A percentile compares a stretch with the other conserved stretches of the same genome.
Conservation (phyloP, 2,329 filamentous ascomycete genomes). For the Aotearoamyces nothofagi region DNA sequence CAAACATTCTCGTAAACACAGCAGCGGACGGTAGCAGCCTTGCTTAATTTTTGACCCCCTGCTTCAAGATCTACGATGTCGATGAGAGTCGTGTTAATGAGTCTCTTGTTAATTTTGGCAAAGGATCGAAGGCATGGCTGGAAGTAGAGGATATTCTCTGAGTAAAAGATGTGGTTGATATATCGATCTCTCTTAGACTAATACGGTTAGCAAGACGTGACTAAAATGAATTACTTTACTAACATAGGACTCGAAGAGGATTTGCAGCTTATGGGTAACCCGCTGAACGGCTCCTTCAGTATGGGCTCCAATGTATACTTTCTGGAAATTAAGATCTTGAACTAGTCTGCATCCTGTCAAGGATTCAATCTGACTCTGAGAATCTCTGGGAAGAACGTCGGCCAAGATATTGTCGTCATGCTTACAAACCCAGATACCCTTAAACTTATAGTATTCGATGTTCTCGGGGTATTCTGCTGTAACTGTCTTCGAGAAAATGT, state of each 20-base stretch:
- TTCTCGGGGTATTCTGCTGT: conserved; percentile 7
- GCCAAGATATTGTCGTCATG: conserved; percentile 4
- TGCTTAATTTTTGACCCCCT: not conserved
- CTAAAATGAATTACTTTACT: conserved; percentile 2
- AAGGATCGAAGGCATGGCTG: not conserved
- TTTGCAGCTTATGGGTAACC: conserved; percentile 13
- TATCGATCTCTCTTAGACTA: not conserved
- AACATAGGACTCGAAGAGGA: conserved; percentile 12
- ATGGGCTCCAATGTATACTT: conserved; percentile 10
- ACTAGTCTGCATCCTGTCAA: conserved; percentile 11
- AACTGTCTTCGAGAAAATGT: too few species aligned
- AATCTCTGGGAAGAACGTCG: conserved; percentile 4
- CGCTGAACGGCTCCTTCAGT: conserved; percentile 4
- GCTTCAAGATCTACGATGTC: not conserved
- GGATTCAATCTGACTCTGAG: conserved; percentile 5
- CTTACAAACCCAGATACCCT: conserved; percentile 5
- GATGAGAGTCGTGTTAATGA: not conserved
- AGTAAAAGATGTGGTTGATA: not conserved
- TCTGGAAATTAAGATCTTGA: conserved; percentile 6
- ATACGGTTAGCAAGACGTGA: not conserved
- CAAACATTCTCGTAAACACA: not conserved
- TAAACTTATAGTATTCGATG: conserved; percentile 5
- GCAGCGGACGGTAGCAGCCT: not conserved
- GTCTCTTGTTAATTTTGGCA: not conserved
- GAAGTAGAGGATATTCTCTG: not conserved